phyloP scores from a whole-genome alignment of 2,329 filamentous ascomycete genomes.

The Cercospora canescens region DNA sequence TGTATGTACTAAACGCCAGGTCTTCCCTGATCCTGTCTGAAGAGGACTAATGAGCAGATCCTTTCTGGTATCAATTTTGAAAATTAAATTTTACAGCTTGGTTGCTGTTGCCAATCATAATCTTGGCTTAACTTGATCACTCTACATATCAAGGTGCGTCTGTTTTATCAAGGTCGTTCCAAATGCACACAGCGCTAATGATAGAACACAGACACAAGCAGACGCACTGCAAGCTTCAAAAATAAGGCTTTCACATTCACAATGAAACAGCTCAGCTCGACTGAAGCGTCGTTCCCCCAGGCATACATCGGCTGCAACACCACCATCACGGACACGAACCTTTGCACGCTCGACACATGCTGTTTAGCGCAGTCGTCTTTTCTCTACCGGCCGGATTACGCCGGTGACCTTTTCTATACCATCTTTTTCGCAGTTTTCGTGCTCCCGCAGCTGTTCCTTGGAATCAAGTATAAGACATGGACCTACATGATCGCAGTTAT shows the following conservation, averaged over 20 bases:
- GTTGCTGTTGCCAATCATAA: not conserved
- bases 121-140: not conserved
- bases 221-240: not conserved
- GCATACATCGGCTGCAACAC: slow-evolving; percentile 23
- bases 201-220: not conserved
- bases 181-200: not conserved
- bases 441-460: slow-evolving; percentile 50
- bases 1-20: not conserved
- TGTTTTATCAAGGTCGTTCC: not conserved
- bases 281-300: not conserved
- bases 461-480: slow-evolving; percentile 56
- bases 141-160: not conserved
- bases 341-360: slow-evolving; percentile 34
- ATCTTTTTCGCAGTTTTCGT: slow-evolving; percentile 53
- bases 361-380: slow-evolving; percentile 43
- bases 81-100: not conserved
- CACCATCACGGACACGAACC: slow-evolving; percentile 12
- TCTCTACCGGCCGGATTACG: slow-evolving; percentile 54
- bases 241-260: not conserved
- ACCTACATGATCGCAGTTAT: slow-evolving; percentile 54
- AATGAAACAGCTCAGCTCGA: not conserved
- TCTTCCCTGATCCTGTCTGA: not conserved
- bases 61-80: not conserved
- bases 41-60: too few species aligned
- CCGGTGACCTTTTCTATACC: slow-evolving; percentile 48